Percentiles rank a stretch among this genome's conserved stretches.
Evolutionary conservation across 2,329 filamentous ascomycete species (phyloP).

Genomic region (Colletotrichum horii): DNA sequence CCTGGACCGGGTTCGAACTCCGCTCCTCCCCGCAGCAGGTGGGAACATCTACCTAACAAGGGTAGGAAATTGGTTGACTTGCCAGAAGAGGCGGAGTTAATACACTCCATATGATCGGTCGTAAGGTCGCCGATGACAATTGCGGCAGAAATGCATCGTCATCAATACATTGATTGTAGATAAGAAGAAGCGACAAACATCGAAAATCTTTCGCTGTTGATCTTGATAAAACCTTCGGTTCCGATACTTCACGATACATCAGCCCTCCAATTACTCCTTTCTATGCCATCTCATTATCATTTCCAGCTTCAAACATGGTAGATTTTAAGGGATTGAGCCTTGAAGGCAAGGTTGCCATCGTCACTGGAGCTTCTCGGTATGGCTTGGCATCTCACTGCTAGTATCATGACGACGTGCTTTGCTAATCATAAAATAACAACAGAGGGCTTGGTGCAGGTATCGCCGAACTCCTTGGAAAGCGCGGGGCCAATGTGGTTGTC

Average conservation of each 20-base stretch:
- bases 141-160: not conserved
- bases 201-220: not conserved
- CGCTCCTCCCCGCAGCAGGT: not conserved
- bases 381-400: not conserved
- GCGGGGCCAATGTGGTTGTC: slow-evolving; percentile 47
- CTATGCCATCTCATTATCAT: not conserved
- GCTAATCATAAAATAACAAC: not conserved
- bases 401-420: not conserved
- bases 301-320: not conserved
- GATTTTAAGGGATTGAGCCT: slow-evolving; percentile 26
- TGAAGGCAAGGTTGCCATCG: slow-evolving; percentile 23
- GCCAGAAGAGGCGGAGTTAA: not conserved
- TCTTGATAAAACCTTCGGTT: not conserved
- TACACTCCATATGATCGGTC: not conserved
- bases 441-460: slow-evolving; percentile 62
- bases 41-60: not conserved
- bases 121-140: not conserved
- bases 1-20: not conserved
- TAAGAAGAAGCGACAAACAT: not conserved
- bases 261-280: not conserved
- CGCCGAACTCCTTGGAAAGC: slow-evolving; percentile 65
- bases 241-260: not conserved
- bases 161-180: not conserved
- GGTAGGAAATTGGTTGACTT: not conserved
- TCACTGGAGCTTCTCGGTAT: slow-evolving; percentile 20